Percentiles rank a stretch among this genome's conserved stretches.
These are phyloP conservation scores for Cinnamomum chago DNA, from an alignment of 164 flowering plant species.

Conservation along the genomic window DNA sequence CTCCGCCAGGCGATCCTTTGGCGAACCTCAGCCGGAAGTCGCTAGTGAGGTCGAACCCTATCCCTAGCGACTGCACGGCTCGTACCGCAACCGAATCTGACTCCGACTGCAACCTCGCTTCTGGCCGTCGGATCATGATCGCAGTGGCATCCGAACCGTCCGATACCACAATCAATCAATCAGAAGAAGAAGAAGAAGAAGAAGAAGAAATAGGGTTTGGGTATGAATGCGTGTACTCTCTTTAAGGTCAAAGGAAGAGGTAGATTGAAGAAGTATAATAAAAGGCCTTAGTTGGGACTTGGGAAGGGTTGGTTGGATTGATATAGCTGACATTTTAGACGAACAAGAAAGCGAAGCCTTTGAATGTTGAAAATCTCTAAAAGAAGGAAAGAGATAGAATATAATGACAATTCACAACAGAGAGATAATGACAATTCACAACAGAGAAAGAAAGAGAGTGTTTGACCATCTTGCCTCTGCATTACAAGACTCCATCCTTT, in stretches of 20 bases:
- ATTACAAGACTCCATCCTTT: too few species aligned
- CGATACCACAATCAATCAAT: not conserved
- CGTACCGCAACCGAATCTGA: constrained; percentile 34
- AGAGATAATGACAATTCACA: too few species aligned
- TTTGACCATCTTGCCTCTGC: too few species aligned
- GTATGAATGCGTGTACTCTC: not conserved
- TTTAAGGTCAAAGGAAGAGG: not conserved
- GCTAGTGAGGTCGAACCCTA: constrained; percentile 67
- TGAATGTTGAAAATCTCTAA: not conserved
- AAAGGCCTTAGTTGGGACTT: not conserved
- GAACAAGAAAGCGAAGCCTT: not conserved
- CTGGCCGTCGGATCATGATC: not conserved
- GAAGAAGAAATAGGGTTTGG: not conserved
- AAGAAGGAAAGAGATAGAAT: too few species aligned
- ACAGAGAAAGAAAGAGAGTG: too few species aligned
- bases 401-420: too few species aligned
- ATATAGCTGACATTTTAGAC: not conserved
- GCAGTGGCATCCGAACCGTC: not conserved
- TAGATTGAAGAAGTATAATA: not conserved
- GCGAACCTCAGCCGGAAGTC: constrained; percentile 79
- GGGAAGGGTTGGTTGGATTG: not conserved
- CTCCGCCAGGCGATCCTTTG: constrained; percentile 29
- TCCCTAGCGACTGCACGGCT: constrained; percentile 59
- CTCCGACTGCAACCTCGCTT: not conserved
- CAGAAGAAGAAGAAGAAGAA: not conserved